Evolutionary conservation across 2,329 filamentous ascomycete species (phyloP).

Genomic region (Monosporascus sp.): DNA sequence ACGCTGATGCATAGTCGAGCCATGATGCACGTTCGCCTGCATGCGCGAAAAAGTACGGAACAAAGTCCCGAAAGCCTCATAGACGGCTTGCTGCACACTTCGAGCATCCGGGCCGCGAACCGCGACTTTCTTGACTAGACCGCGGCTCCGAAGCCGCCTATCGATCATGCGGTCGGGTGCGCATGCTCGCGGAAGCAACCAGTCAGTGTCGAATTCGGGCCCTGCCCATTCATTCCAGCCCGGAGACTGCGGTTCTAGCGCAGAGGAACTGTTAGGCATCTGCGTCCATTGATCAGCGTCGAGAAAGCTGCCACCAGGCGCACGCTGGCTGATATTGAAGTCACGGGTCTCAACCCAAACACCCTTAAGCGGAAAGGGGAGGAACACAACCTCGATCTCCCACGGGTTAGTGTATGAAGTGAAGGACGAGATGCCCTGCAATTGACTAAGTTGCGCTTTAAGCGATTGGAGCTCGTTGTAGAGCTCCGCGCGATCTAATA

Average conservation of each 20-base stretch:
- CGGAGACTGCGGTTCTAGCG: conserved; percentile 42
- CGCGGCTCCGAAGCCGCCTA: conserved; percentile 67
- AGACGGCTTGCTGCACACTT: conserved; percentile 61
- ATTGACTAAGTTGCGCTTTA: conserved; percentile 44
- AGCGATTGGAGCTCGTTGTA: conserved; percentile 45
- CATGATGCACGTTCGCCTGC: conserved; percentile 26
- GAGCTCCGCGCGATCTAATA: conserved; percentile 40
- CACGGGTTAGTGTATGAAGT: conserved; percentile 62
- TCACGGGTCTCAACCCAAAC: conserved; percentile 48
- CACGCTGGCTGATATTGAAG: conserved; percentile 34
- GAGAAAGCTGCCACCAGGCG: conserved; percentile 22
- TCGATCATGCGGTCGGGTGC: conserved; percentile 57
- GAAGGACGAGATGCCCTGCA: conserved; percentile 48
- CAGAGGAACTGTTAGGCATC: conserved; percentile 40
- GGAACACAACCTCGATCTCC: conserved; percentile 70
- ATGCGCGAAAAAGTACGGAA: conserved; percentile 38
- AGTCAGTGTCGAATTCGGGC: conserved; percentile 45
- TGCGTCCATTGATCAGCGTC: conserved; percentile 50
- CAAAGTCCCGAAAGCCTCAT: conserved; percentile 54
- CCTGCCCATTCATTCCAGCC: conserved; percentile 42
- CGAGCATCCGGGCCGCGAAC: conserved; percentile 59
- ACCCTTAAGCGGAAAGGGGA: conserved; percentile 60
- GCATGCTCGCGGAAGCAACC: conserved; percentile 65
- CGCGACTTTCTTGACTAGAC: conserved; percentile 59
- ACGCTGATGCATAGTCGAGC: conserved; percentile 27